Evolutionary conservation across 148 eudicot species (phyloP), one percentile per base, ranked within the genome.

Genomic region (Fallopia convolvulus): DNA sequence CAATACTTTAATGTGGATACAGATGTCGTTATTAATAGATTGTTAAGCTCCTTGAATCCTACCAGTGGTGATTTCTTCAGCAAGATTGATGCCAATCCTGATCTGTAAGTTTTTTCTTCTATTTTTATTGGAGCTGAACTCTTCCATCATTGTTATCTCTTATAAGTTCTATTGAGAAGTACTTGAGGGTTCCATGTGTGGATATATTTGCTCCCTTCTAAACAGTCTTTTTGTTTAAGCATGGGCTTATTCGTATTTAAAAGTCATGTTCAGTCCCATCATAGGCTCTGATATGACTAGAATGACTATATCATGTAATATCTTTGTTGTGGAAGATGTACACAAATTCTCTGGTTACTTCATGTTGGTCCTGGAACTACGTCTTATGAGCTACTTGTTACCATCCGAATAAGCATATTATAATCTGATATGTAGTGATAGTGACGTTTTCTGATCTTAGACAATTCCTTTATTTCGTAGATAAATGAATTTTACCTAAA

Each of bases 1-100:
- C 93, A 93, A 49, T 95, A 92, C 80, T 95, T 95, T 77, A 89
- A 92, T 75, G 99, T 95, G 52, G 99, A 95, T 79, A 95, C 97
- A 8, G 99, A 95, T 74, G 74, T 88, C 46, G 97, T 95, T 73
- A 65, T 91, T 77, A 91, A 92, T 83, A 86, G 99, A 85, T 81
- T 95, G 87, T 82, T 89, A 44, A 91, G 94, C 56, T 89, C 97
- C 60, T 81, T 92, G 81, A 84, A 88, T 87, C 99, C 99, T 53
- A 56, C 77, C 40, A 88, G 77, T 81, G 99, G 94, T 78, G 97
- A 95, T 78, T 95, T 95, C 86, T 88, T 93, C 85, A 87, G 84
- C 87, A 95, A 95, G 84, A 92, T 92, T 71, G 97, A 92, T 47
- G 91, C 94, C 42, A 95, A 95, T 75, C 99, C 99, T 74, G 99